Base-by-base conservation (phyloP, 768 basidiomycete genomes). In the Mycena galopus region DNA sequence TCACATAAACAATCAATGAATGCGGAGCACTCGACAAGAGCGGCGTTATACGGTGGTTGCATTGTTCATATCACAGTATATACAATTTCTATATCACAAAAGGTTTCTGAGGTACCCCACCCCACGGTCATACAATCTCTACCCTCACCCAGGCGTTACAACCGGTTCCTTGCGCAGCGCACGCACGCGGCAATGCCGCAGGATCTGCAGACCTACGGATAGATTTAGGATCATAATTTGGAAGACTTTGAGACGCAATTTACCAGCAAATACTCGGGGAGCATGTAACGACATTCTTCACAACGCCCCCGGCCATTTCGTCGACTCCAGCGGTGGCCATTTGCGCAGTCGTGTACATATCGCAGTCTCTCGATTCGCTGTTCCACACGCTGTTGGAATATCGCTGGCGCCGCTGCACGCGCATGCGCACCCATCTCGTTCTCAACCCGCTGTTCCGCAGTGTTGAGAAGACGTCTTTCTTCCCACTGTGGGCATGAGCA, bases 401-500 rank as follows among this genome's bases (percentile, higher is more conserved):
- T 73, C 0, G 51, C 75, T 6, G 83, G 87, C 14, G 81, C 80
- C 2, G 78, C 74, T 2, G 67, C 73, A 4, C 74, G 76, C 2
- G 77, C 79, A 25, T 64, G 69, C 7, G 77, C 69, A 2, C 84
- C 81, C 50, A 86, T 69, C 44, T 85, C 82, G 50, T 82, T 81
- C 67, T 87, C 83, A 23, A 89, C 88, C 25, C 87, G 81, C 32
- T 81, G 81, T 66, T 85, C 82, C 0, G 90, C 91, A 4, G 82
- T 85, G 4, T 72, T 17, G 0, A 86, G 2, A 12, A 88, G 78
- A 7, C 82, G 79, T 0, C 74, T 61, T 68, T 93, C 92, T 9
- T 93, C 91, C 91, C 92, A 93, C 55, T 90, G 90, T 0, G 82
- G 82, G 71, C 93, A 94, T 0, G 2, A 6, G 67, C 93, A 94